phyloP scores from a whole-genome alignment of 192 early-diverging fungal genomes.

The Umbelopsis sp. region DNA sequence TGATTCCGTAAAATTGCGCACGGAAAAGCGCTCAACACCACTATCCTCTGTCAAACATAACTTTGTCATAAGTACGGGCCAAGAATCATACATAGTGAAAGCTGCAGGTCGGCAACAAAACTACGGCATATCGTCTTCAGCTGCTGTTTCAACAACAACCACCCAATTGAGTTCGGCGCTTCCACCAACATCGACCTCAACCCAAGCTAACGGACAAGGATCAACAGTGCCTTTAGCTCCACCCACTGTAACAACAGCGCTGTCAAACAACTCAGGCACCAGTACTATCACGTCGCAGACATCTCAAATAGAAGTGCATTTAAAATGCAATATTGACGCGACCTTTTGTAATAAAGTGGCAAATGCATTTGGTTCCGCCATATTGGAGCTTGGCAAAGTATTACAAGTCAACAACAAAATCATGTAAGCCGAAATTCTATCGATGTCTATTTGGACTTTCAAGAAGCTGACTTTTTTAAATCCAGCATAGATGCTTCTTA shows the following conservation, averaged over 20 bases:
- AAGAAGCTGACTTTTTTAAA: not conserved
- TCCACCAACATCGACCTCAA: not conserved
- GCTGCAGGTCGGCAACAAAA: slow-evolving; percentile 1
- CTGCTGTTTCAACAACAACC: not conserved
- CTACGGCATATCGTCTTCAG: slow-evolving; percentile 5
- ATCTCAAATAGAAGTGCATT: slow-evolving; percentile 6
- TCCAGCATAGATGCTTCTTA: slow-evolving; percentile 25
- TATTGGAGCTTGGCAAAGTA: slow-evolving; percentile 31
- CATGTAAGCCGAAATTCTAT: slow-evolving; percentile 26
- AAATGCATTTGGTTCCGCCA: slow-evolving; percentile 23
- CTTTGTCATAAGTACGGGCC: not conserved
- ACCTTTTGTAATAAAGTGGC: slow-evolving; percentile 33
- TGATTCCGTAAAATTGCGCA: not conserved
- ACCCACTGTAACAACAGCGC: slow-evolving; percentile 7
- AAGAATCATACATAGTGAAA: not conserved
- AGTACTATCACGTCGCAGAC: not conserved
- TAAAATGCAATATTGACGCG: slow-evolving; percentile 26
- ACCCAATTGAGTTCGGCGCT: not conserved
- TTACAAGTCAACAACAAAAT: slow-evolving; percentile 30
- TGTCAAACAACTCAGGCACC: not conserved
- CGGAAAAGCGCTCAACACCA: not conserved
- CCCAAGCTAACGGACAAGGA: not conserved
- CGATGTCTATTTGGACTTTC: not conserved
- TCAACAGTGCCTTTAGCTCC: slow-evolving; percentile 4
- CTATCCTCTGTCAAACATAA: not conserved